Evolutionary conservation across 768 basidiomycete species (phyloP), one percentile per base, ranked within the genome.

Genomic region (Melanogaster broomeanus): DNA sequence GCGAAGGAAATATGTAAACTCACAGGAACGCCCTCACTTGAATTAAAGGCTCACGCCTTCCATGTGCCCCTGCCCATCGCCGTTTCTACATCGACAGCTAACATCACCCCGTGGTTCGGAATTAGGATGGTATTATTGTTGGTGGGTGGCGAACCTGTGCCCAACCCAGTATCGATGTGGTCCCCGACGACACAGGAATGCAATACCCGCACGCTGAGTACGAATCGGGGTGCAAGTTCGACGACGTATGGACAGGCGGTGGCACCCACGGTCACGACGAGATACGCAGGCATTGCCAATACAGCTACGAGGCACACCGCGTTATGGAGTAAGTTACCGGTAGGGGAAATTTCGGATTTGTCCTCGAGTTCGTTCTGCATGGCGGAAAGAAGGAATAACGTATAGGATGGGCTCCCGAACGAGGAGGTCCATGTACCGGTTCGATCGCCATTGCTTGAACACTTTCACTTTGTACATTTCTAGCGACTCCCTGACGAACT

Each of bases 401-500:
- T 62, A 62, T 3, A 41, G n/a, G 1, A 46, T n/a, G 2, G 53
- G 57, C 16, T 62, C 57, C 5, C 34, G 42, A 11, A 41, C 10
- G n/a, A 61, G 46, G 1, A 51, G 28, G 9, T 30, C 8, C 42
- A 62, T 49, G 15, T 22, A 34, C 0, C n/a, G 46, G 22, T 49
- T 62, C 5, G 19, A 18, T 4, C 44, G 19, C 53, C 53, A 61
- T 6, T 12, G 33, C 9, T 48, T 58, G 0, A 51, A n/a, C n/a
- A n/a, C n/a, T n/a, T n/a, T 55, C 15, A 33, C 2, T 5, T 16
- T 46, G 43, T 58, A 48, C 41, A 48, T 48, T 5, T 48, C 40
- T 10, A 61, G 0, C 0, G 42, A 25, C 12, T 51, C 33, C 13
- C 11, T 44, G 28, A 41, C 1, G 8, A 44, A 51, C 25, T 37